Conservation (phyloP, 306 rosid genomes). For the Begonia loranthoides region DNA sequence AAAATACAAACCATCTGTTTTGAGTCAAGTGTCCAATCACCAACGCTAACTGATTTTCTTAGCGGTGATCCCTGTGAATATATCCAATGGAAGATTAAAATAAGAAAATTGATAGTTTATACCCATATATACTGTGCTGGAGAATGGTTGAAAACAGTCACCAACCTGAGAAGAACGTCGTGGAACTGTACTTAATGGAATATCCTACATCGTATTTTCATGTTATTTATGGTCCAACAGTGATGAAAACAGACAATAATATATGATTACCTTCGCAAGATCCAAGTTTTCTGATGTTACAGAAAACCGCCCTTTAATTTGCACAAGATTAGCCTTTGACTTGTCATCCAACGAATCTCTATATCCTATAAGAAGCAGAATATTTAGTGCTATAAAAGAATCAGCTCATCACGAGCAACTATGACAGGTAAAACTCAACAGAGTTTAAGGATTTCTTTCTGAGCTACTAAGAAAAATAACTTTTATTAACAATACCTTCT, state of each 20-base stretch:
- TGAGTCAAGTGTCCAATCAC: conserved; percentile 84
- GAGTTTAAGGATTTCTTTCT: too few relatives aligned
- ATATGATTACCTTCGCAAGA: conserved; percentile 68
- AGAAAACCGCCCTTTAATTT: conserved; percentile 94
- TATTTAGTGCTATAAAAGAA: conserved; percentile 13
- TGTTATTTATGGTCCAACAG: conserved; percentile 29
- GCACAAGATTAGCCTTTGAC: conserved; percentile 87
- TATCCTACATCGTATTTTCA: conserved; percentile 47
- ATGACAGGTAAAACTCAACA: too few relatives aligned
- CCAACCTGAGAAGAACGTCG: conserved; percentile 89
- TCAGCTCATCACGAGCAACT: too few relatives aligned
- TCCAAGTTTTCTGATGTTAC: conserved; percentile 95
- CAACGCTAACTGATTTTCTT: conserved; percentile 90
- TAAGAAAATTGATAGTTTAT: background rate
- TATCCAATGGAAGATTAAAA: conserved; percentile 11
- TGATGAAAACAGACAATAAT: conserved; percentile 6
- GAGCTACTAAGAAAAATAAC: too few relatives aligned
- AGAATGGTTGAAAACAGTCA: conserved; percentile 17
- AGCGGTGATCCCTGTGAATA: conserved; percentile 54
- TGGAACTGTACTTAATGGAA: conserved; percentile 76
- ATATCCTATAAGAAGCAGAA: conserved; percentile 39
- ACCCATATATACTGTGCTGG: background rate
- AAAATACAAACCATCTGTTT: conserved; percentile 50
- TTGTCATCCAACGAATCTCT: conserved; percentile 92
- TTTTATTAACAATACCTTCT: too few relatives aligned